Evolutionary conservation across 2,329 filamentous ascomycete species (phyloP).

Genomic region (Phaeosphaeriaceae sp.): DNA sequence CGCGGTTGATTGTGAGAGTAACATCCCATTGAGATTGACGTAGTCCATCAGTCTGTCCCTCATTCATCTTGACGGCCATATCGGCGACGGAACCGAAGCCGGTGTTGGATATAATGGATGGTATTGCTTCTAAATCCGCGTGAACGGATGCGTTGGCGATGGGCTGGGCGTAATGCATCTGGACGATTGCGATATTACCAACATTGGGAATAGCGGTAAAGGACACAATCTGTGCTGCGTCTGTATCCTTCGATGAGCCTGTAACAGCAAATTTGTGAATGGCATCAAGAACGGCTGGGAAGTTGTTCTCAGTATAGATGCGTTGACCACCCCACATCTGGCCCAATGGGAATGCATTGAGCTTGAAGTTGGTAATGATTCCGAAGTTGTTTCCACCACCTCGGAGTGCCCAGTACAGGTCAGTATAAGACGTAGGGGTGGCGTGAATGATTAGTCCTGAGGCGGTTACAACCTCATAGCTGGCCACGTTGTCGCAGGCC

Average conservation of each 20-base stretch:
- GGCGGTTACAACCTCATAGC: slow-evolving; percentile 44
- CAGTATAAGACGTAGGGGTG: slow-evolving; percentile 28
- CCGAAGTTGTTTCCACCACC: slow-evolving; percentile 44
- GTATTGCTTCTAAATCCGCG: slow-evolving; percentile 30
- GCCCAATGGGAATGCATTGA: slow-evolving; percentile 21
- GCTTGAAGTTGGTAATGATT: slow-evolving; percentile 38
- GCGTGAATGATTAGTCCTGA: slow-evolving; percentile 28
- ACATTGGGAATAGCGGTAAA: slow-evolving; percentile 10
- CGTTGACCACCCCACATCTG: slow-evolving; percentile 29
- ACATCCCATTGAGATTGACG: slow-evolving; percentile 38
- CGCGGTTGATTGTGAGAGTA: slow-evolving; percentile 33
- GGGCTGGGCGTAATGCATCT: slow-evolving; percentile 34
- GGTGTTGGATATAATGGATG: slow-evolving; percentile 27
- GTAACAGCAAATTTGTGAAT: slow-evolving; percentile 15
- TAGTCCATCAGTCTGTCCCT: slow-evolving; percentile 21
- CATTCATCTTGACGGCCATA: slow-evolving; percentile 27
- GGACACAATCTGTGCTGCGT: slow-evolving; percentile 31
- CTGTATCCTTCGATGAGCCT: slow-evolving; percentile 24
- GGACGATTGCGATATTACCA: slow-evolving; percentile 29
- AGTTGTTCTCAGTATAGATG: slow-evolving; percentile 8
- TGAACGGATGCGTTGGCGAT: slow-evolving; percentile 33
- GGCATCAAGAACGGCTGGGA: slow-evolving; percentile 21
- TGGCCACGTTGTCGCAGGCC: slow-evolving; percentile 39
- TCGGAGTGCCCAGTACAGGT: slow-evolving; percentile 47
- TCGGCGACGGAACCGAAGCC: slow-evolving; percentile 26